These are phyloP conservation scores for Stemphylium beticola DNA, from an alignment of 2,329 filamentous ascomycete species.

Conservation along the genomic window DNA sequence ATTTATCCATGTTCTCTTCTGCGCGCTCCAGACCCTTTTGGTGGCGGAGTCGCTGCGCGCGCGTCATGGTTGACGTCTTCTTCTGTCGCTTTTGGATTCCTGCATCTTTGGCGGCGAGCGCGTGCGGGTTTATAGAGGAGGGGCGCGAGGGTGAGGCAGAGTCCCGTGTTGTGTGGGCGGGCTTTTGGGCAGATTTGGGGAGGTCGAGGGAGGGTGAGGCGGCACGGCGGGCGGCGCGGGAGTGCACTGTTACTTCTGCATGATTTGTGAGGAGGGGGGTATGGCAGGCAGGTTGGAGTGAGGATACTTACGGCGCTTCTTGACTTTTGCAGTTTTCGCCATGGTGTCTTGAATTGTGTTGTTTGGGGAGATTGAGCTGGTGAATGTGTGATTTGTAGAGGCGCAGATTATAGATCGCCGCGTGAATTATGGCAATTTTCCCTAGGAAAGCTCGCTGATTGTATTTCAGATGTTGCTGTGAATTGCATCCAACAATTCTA, in stretches of 20 bases:
- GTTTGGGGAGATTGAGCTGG: not conserved
- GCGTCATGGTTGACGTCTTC: conserved; percentile 49
- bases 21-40: conserved; percentile 59
- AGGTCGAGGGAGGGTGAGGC: conserved; percentile 74
- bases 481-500: conserved; percentile 1
- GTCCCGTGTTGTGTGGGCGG: conserved; percentile 46
- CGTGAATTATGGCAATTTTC: too few relatives aligned
- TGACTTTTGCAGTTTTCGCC: conserved; percentile 56
- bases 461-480: not conserved
- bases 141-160: conserved; percentile 35
- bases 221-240: conserved; percentile 75
- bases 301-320: conserved; percentile 50
- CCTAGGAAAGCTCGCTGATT: not conserved
- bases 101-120: conserved; percentile 71
- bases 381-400: not conserved
- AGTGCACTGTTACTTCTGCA: conserved; percentile 69
- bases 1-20: conserved; percentile 60
- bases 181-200: too few relatives aligned
- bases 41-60: conserved; percentile 60
- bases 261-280: conserved; percentile 10
- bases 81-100: conserved; percentile 75
- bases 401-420: too few relatives aligned
- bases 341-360: conserved; percentile 29
- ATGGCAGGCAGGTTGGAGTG: too few relatives aligned
- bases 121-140: conserved; percentile 51